Evolutionary conservation across 352 stramenopile genomes (phyloP).

Genomic region (Globisporangium cystogenes): DNA sequence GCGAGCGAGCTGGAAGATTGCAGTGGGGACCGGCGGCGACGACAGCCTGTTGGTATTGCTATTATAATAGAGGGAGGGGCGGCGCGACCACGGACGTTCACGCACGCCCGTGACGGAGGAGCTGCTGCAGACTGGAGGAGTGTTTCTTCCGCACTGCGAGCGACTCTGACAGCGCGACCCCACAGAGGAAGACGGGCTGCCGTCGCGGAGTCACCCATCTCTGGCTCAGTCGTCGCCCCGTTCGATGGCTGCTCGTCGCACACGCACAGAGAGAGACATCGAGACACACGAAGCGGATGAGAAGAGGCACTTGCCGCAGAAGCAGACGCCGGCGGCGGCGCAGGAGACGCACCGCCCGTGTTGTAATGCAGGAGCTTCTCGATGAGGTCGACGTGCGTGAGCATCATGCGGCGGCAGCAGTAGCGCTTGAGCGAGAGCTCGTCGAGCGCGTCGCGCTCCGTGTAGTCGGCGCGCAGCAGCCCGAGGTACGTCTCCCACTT

Average conservation of each 20-base stretch:
- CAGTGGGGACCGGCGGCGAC: no score
- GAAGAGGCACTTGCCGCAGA: background rate
- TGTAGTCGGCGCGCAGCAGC: slow-evolving; percentile 96
- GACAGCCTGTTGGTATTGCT: slow-evolving; percentile 16
- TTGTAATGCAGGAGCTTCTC: slow-evolving; percentile 99
- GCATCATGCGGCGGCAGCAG: slow-evolving; percentile 99
- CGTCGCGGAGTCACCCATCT: background rate
- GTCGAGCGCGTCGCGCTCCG: slow-evolving; percentile 96
- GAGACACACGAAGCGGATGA: background rate
- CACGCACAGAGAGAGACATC: slow-evolving; percentile 2
- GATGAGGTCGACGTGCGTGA: slow-evolving; percentile 99
- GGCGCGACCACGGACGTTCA: slow-evolving; percentile 10
- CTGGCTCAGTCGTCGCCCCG: slow-evolving; percentile 57
- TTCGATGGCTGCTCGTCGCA: slow-evolving; percentile 56
- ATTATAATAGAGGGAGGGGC: slow-evolving; percentile 26
- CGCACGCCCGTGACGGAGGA: background rate
- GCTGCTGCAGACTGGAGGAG: background rate
- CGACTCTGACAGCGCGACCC: background rate
- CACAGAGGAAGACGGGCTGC: background rate
- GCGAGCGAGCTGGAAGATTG: no score
- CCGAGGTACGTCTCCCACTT: slow-evolving; percentile 99
- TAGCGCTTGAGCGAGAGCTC: slow-evolving; percentile 98
- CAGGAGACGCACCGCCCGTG: slow-evolving; percentile 69
- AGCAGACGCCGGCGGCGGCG: background rate
- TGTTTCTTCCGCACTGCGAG: background rate